Conservation (phyloP, 2,329 filamentous ascomycete species). For the Magnaporthales sp. region DNA sequence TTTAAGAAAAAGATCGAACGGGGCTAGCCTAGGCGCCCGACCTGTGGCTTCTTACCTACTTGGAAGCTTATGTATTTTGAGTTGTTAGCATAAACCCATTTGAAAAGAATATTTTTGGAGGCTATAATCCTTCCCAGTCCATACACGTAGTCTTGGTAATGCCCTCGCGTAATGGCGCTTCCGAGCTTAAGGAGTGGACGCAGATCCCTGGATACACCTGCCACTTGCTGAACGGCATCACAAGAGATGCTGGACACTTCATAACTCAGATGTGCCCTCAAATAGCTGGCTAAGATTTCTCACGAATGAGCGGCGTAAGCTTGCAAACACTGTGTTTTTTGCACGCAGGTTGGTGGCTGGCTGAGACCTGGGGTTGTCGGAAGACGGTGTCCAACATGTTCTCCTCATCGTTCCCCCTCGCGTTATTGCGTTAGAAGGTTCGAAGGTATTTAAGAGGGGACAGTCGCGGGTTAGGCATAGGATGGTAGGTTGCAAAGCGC, state of each 20-base stretch:
- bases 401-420: not conserved
- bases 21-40: not conserved
- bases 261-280: no score
- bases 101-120: not conserved
- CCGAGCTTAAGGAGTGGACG: not conserved
- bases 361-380: not conserved
- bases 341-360: not conserved
- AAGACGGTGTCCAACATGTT: not conserved
- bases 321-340: not conserved
- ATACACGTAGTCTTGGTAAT: not conserved
- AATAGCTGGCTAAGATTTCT: no score
- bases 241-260: no score
- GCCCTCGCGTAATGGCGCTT: not conserved
- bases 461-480: not conserved
- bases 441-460: not conserved
- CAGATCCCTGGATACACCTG: not conserved
- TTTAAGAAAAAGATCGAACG: not conserved
- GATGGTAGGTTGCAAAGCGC: not conserved
- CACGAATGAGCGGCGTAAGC: not conserved
- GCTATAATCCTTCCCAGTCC: not conserved
- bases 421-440: not conserved
- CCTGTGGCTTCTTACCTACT: not conserved
- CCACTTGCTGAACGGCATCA: not conserved
- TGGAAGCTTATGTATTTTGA: not conserved
- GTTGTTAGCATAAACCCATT: not conserved